Conservation (phyloP, 768 basidiomycete genomes). For the Cystobasidiopsis lactophilus region DNA sequence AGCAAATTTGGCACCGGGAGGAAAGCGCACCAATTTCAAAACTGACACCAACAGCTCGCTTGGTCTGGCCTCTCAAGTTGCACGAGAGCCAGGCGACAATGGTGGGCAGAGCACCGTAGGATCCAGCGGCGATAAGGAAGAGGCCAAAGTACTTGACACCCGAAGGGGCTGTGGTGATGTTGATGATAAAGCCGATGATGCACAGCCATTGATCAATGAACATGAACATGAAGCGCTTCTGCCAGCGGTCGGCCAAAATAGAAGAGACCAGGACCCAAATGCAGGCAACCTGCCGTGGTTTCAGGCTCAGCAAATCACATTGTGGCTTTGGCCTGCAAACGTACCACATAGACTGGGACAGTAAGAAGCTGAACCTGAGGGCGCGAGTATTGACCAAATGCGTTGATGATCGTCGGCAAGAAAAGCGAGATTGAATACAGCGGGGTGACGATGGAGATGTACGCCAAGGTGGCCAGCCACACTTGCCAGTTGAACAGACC, state of each 20-base stretch:
- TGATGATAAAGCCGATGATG: constrained; percentile 15
- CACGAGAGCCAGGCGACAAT: constrained; percentile 15
- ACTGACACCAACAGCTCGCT: constrained; percentile 14
- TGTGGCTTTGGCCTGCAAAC: background rate
- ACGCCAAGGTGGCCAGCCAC: constrained; percentile 2
- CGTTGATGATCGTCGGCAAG: constrained; percentile 6
- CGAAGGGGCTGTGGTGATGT: constrained; percentile 13
- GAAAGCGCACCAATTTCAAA: constrained; percentile 18
- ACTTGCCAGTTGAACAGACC: constrained; percentile 16
- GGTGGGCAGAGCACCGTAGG: constrained; percentile 14
- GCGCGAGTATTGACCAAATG: constrained; percentile 12
- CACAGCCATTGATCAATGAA: constrained; percentile 10
- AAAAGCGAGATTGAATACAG: constrained; percentile 13
- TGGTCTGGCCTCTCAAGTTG: constrained; percentile 16
- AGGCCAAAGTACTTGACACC: constrained; percentile 16
- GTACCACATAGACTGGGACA: constrained; percentile 15
- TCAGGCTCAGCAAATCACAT: background rate
- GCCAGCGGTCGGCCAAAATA: constrained; percentile 10
- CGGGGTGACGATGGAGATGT: constrained; percentile 9
- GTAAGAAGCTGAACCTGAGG: constrained; percentile 18
- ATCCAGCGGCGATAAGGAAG: constrained; percentile 16
- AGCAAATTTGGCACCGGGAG: background rate
- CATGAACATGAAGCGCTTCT: constrained; percentile 15
- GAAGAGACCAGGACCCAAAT: constrained; percentile 7
- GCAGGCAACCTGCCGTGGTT: background rate